phyloP scores from a whole-genome alignment of 495 filamentous ascomycete species.

The Penicillium silybi region DNA sequence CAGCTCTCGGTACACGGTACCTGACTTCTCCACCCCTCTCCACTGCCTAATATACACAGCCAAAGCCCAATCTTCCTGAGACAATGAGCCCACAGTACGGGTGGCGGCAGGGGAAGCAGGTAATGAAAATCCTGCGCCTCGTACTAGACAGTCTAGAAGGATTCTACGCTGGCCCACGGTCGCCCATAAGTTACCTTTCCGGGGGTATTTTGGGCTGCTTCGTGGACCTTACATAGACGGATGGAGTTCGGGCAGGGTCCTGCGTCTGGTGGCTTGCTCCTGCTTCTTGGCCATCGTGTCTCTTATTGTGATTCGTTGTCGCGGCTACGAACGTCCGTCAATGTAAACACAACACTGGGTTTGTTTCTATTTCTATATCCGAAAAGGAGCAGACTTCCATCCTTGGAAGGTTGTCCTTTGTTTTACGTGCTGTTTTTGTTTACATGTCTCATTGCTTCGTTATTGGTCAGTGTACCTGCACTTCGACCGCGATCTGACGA shows the following conservation, averaged over 20 bases:
- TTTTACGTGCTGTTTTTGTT: background rate
- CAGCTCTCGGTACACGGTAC: background rate
- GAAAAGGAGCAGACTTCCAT: background rate
- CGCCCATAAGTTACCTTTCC: conserved; percentile 4
- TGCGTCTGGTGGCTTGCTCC: conserved; percentile 7
- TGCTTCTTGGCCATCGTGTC: background rate
- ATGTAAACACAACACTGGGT: background rate
- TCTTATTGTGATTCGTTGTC: background rate
- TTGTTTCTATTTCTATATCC: background rate
- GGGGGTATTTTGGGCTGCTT: background rate
- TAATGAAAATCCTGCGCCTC: conserved; percentile 10
- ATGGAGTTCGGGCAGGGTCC: background rate
- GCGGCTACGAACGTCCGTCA: background rate
- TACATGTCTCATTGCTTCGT: background rate
- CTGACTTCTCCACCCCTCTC: background rate
- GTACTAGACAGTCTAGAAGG: conserved; percentile 3
- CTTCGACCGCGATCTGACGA: no score
- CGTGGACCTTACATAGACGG: background rate
- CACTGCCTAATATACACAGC: background rate
- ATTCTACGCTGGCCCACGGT: conserved; percentile 3
- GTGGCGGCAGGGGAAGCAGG: conserved; percentile 13
- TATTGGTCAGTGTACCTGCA: background rate
- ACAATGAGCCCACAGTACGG: conserved; percentile 10
- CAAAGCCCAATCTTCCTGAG: conserved; percentile 11
- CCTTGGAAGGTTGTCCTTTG: background rate